These are phyloP conservation scores for Ottelia alismoides DNA, from an alignment of 106 monocot species.

Conservation along the genomic window DNA sequence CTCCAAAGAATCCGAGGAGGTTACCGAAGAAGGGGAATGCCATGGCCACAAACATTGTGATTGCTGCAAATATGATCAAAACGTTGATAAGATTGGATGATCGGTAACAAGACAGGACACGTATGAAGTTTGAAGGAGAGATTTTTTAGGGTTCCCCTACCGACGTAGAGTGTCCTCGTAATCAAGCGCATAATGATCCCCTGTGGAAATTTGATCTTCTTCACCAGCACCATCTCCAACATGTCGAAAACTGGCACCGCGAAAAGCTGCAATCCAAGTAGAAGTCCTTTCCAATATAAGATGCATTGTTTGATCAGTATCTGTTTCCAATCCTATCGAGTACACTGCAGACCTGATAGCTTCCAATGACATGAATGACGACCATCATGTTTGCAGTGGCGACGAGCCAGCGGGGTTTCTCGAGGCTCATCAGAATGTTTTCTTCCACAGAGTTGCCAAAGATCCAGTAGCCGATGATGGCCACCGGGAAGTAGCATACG, in stretches of 20 bases:
- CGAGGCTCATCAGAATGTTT: constrained; percentile 1
- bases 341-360: constrained; percentile 2
- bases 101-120: no score
- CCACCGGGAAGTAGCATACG: constrained; percentile 8
- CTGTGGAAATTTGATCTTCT: not conserved
- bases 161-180: constrained; percentile 1
- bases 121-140: no score
- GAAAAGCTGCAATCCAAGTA: constrained; percentile 1
- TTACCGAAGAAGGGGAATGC: constrained; percentile 48
- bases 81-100: not conserved
- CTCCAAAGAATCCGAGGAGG: constrained; percentile 46
- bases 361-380: constrained; percentile 6
- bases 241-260: constrained; percentile 6
- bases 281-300: no score
- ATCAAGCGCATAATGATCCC: constrained; percentile 3
- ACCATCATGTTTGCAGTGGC: constrained; percentile 5
- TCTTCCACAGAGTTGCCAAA: constrained; percentile 2
- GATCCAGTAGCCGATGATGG: constrained; percentile 1
- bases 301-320: no score
- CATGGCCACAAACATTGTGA: constrained; percentile 39
- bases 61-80: constrained; percentile 11
- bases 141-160: no score
- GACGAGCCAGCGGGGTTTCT: constrained; percentile 1
- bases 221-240: constrained; percentile 5
- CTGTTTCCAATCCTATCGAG: no score